phyloP scores from a whole-genome alignment of 306 rosid species.

The Castanospermum australe region DNA sequence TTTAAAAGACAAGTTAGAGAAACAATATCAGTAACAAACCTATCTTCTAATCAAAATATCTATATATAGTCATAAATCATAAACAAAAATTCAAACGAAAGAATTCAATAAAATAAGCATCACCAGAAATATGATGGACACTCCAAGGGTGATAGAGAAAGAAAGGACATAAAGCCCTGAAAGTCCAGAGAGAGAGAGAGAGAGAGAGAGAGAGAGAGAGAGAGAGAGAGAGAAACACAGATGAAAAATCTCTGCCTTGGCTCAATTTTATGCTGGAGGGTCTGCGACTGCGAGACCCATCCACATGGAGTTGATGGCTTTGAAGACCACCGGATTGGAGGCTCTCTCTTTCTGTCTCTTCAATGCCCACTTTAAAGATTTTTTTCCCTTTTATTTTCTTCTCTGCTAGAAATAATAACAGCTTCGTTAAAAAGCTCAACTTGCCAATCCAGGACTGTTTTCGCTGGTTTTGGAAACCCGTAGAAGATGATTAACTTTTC shows the following conservation, averaged over 20 bases:
- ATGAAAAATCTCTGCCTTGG: neutral
- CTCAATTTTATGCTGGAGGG: neutral
- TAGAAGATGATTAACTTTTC: neutral
- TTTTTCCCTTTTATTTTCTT: neutral
- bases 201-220: neutral
- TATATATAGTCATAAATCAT: neutral
- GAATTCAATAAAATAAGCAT: neutral
- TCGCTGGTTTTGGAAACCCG: constrained; percentile 21
- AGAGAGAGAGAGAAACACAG: neutral
- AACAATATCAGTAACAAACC: neutral
- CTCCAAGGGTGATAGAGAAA: neutral
- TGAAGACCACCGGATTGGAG: neutral
- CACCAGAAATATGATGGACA: neutral
- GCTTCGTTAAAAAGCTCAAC: constrained; percentile 24
- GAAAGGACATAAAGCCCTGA: neutral
- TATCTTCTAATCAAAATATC: constrained; percentile 10
- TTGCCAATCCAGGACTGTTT: constrained; percentile 24
- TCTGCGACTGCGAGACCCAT: neutral
- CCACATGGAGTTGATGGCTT: constrained; percentile 19
- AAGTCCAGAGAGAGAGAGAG: constrained; percentile 11
- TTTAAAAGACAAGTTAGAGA: neutral
- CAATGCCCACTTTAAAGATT: constrained; percentile 2
- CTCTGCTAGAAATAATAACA: constrained; percentile 16
- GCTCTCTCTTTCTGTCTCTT: neutral
- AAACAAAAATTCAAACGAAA: neutral